Percentiles rank a stretch among this genome's conserved stretches.
Evolutionary conservation across 2,329 filamentous ascomycete species (phyloP).

Genomic region (Epichloe uncinata): DNA sequence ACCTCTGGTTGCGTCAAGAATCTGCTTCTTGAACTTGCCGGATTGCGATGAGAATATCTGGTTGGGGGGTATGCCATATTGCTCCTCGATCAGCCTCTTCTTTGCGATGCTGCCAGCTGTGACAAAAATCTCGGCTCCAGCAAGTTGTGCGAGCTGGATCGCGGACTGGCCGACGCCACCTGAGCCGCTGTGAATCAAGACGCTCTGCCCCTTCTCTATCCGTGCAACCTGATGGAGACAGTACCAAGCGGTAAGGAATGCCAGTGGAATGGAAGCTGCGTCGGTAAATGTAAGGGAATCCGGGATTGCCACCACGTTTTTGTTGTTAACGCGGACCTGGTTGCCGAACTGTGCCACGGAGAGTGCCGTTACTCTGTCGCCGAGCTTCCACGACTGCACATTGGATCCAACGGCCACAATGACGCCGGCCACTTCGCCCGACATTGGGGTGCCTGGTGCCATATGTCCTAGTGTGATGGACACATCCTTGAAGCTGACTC

Average conservation of each 20-base stretch:
- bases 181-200: constrained; percentile 26
- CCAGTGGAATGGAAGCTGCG: not conserved
- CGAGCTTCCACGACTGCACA: not conserved
- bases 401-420: not conserved
- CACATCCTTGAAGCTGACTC: not conserved
- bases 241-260: not conserved
- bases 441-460: not conserved
- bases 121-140: constrained; percentile 26
- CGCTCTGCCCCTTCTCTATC: constrained; percentile 11
- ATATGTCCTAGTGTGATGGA: not conserved
- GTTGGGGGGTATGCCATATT: constrained; percentile 23
- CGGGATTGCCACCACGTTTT: not conserved
- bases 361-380: not conserved
- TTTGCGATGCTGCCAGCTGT: constrained; percentile 25
- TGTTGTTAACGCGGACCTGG: no score
- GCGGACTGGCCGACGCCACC: constrained; percentile 26
- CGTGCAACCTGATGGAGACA: not conserved
- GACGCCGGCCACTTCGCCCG: not conserved
- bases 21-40: not conserved
- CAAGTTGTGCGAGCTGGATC: constrained; percentile 22
- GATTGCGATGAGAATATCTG: constrained; percentile 12
- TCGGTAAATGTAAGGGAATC: not conserved
- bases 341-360: no score
- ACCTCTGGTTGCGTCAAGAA: constrained; percentile 19
- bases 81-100: constrained; percentile 22